Base-by-base conservation (phyloP, 2,329 filamentous ascomycete genomes). In the Calonectria ilicicola region DNA sequence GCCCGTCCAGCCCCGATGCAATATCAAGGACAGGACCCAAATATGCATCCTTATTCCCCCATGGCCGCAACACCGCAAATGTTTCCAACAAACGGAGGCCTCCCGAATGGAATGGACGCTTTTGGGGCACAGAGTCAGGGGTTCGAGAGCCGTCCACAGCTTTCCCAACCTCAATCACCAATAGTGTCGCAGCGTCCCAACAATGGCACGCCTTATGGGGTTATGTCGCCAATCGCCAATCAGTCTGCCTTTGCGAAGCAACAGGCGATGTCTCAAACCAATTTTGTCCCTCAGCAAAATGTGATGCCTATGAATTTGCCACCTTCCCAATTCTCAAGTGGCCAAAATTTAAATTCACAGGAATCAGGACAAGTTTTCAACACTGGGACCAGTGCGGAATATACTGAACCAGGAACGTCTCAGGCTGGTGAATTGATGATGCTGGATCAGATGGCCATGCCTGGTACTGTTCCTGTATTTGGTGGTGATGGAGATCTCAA, bases 391-490 rank as follows among this genome's bases (percentile, higher is more conserved):
- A 74, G 78, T 8, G 81, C 81, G n/a, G 87, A 89, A 53, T 90
- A 87, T 73, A 74, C 81, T 14, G 87, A 90, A 19, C 84, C 86
- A 23, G 78, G 82, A 21, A 86, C 87, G 23, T 86, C 88, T 46
- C 81, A 86, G 26, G 68, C 85, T 2, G 84, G 85, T 42, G 90
- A 92, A 73, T 87, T 92, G 86, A 88, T 91, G 84, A 83, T 91
- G 67, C 80, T 92, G 21, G 90, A 92, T 76, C 89, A 92, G 73
- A 92, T 93, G 88, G 84, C 89, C 51, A 89, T 89, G 80, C 87
- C 89, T 19, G 92, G 91, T 69, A 92, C 94, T 5, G 94, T 97
- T 78, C 95, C 96, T 0, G 93, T 98, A 29, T 98, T 98, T 83
- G 95, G 95, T 19, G 92, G 90, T 29, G 95, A 98, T 78, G 93